Evolutionary conservation across 2,329 filamentous ascomycete genomes (phyloP), one percentile per base, ranked within the genome.

Genomic region (Alternaria burnsii): DNA sequence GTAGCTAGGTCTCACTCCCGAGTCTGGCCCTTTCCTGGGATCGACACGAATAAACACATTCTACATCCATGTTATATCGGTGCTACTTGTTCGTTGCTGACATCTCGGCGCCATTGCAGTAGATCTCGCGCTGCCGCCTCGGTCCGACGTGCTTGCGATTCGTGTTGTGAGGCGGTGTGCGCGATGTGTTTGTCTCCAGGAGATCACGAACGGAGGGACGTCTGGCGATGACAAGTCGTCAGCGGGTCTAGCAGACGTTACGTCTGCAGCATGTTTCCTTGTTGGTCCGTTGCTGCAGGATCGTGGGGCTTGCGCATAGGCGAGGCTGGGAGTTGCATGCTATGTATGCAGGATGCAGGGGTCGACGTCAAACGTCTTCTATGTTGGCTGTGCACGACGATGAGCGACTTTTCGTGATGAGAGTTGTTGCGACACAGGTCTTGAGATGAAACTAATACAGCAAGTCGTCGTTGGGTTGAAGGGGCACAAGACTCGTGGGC

Each of bases 331-430:
- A 46, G 30, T 41, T 41, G 47, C 55, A 52, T 58, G 47, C 44
- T 28, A 38, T 52, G 34, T 44, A 62, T 63, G 58, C 58, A 54
- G n/a, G 53, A 41, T 54, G 20, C 61, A 63, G 57, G 57, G 58
- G 61, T 44, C 52, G 58, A 46, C 52, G 54, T 18, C 32, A 41
- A 52, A 62, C 40, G 40, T 48, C 28, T 47, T 40, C 42, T 40
- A 47, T 28, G 34, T 46, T 54, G 20, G 41, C 16, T 26, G 28
- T 43, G 22, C 41, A 43, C 26, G 8, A 48, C n/a, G 22, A 32
- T 14, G 47, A 36, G 28, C 18, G 18, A 24, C 46, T 48, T 16
- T 30, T n/a, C 20, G 24, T 48, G 26, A 11, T 22, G 20, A 20
- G 22, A 34, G 46, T 36, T 20, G 46, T 22, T 43, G 36, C 36